Evolutionary conservation across 345 rosid species (phyloP).

Genomic region (Psidium friedrichsthalianum): DNA sequence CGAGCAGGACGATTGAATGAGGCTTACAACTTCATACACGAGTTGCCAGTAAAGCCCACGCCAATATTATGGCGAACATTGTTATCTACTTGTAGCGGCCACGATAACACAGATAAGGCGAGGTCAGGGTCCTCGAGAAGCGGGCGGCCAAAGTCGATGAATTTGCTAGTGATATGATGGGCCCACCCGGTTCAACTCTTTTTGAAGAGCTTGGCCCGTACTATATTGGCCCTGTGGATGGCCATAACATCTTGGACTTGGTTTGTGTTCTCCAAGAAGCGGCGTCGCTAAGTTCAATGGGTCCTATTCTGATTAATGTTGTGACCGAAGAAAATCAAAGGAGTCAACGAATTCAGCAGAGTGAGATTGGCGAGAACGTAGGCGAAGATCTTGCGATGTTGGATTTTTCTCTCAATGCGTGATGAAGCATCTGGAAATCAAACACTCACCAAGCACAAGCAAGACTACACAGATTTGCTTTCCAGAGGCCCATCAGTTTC

Average conservation of each 20-base stretch:
- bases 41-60: no score
- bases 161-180: constrained; percentile 93
- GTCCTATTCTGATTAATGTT: constrained; percentile 89
- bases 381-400: constrained; percentile 9
- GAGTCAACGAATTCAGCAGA: constrained; percentile 10
- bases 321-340: constrained; percentile 60
- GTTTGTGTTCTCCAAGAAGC: constrained; percentile 73
- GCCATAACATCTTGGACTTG: constrained; percentile 78
- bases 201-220: constrained; percentile 91
- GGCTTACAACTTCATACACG: no score
- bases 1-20: no score
- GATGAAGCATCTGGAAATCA: neutral
- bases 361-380: constrained; percentile 13
- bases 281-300: constrained; percentile 70
- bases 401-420: neutral
- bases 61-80: no score
- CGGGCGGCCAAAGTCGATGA: constrained; percentile 94
- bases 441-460: neutral
- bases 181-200: constrained; percentile 83
- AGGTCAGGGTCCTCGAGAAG: no score
- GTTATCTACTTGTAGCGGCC: no score
- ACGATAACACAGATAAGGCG: no score
- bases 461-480: neutral
- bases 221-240: constrained; percentile 93
- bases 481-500: neutral